Percentiles rank a stretch among this genome's conserved stretches.
These are phyloP conservation scores for Coemansia interrupta DNA, from an alignment of 192 early-diverging fungal genomes.

Conservation along the genomic window DNA sequence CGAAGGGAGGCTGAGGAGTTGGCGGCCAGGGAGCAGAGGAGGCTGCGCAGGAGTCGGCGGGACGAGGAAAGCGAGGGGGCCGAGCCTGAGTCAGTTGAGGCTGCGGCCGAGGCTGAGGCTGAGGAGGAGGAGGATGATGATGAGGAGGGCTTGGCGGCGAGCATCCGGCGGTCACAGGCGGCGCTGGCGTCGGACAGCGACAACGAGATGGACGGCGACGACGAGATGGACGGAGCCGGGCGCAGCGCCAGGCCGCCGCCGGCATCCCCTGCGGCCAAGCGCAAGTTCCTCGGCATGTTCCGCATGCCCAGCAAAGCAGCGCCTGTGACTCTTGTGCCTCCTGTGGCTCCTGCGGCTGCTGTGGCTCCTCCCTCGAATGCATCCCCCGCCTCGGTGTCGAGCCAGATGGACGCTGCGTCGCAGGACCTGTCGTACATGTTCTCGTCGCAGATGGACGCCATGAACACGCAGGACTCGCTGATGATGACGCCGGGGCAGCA, in stretches of 20 bases:
- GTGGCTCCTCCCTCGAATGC: too few relatives aligned
- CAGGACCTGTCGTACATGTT: conserved; percentile 35
- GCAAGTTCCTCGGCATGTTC: conserved; percentile 48
- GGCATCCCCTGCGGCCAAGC: conserved; percentile 11
- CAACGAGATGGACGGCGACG: too few relatives aligned
- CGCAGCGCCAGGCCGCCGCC: not conserved
- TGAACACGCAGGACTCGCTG: conserved; percentile 48
- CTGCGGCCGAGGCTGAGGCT: not conserved
- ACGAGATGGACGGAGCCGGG: too few relatives aligned
- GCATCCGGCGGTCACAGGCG: too few relatives aligned
- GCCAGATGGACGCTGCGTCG: conserved; percentile 7
- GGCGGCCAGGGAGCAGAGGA: not conserved
- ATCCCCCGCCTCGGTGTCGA: not conserved
- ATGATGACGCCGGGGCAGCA: conserved; percentile 33
- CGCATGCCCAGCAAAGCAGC: conserved; percentile 28
- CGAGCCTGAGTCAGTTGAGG: not conserved
- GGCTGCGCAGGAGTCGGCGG: not conserved
- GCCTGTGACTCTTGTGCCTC: too few relatives aligned
- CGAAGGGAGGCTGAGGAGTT: conserved; percentile 12
- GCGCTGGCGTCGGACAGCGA: not conserved
- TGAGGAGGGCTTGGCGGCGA: not conserved
- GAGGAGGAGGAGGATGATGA: conserved; percentile 8
- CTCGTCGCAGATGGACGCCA: conserved; percentile 13
- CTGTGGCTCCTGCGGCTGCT: too few relatives aligned
- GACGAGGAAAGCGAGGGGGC: not conserved